Percentiles rank a stretch among this genome's conserved stretches.
These are phyloP conservation scores for Starmerella stellata DNA, from an alignment of 805 yeast genomes.

Conservation along the genomic window DNA sequence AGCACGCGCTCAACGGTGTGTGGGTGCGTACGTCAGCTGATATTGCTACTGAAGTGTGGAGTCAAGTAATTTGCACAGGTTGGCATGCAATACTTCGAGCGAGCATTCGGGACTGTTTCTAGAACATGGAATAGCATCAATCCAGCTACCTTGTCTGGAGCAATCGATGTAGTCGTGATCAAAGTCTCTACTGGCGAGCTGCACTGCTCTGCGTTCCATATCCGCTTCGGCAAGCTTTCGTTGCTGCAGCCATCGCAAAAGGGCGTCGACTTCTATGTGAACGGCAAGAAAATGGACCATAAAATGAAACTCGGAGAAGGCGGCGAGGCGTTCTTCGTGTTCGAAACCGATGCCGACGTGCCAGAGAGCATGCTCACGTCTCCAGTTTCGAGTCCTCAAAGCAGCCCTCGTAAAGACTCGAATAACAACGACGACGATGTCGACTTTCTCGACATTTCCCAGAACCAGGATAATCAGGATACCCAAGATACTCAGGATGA, in stretches of 20 bases:
- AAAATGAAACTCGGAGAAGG: constrained; percentile 97
- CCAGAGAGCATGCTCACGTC: constrained; percentile 70
- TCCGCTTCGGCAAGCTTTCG: constrained; percentile 87
- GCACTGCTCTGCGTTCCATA: constrained; percentile 91
- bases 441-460: constrained; percentile 15
- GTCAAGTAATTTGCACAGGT: neutral
- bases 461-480: neutral
- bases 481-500: neutral
- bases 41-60: too few relatives aligned
- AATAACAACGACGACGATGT: constrained; percentile 13
- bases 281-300: constrained; percentile 58
- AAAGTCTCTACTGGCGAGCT: constrained; percentile 68
- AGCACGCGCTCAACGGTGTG: neutral
- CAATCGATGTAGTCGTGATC: constrained; percentile 87
- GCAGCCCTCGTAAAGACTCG: constrained; percentile 23
- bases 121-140: constrained; percentile 94
- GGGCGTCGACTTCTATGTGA: constrained; percentile 74
- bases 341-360: constrained; percentile 57
- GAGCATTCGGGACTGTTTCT: constrained; percentile 86
- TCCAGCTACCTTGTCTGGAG: constrained; percentile 92
- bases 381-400: constrained; percentile 61
- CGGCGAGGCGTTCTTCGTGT: constrained; percentile 94
- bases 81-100: constrained; percentile 84
- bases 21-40: neutral
- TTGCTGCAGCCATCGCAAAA: constrained; percentile 85